phyloP scores from a whole-genome alignment of 306 rosid genomes.

The Acacia melanoxylon region DNA sequence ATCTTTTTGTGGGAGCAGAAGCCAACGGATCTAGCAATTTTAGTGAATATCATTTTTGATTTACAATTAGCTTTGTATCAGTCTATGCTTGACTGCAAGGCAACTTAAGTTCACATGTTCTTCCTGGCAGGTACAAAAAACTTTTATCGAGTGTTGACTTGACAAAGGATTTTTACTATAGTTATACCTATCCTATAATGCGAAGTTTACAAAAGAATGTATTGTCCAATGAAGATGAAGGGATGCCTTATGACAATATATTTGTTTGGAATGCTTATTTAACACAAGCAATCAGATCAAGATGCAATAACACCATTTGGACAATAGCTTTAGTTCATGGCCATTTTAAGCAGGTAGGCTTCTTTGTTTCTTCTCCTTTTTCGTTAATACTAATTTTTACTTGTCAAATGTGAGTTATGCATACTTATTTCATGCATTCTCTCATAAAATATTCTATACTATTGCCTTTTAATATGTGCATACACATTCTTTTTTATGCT shows the following conservation, averaged over 20 bases:
- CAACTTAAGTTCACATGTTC: background rate
- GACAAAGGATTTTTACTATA: slow-evolving; percentile 96
- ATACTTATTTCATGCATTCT: background rate
- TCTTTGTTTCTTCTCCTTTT: background rate
- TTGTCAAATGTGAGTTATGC: background rate
- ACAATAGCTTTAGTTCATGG: slow-evolving; percentile 97
- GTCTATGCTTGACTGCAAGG: background rate
- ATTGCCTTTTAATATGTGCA: background rate
- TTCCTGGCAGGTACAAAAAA: slow-evolving; percentile 70
- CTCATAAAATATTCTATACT: background rate
- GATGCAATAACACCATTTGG: slow-evolving; percentile 93
- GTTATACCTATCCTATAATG: slow-evolving; percentile 97
- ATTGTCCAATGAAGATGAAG: slow-evolving; percentile 47
- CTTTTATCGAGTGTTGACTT: slow-evolving; percentile 92
- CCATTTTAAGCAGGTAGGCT: slow-evolving; percentile 53
- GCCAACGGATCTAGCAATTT: background rate
- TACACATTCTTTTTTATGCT: background rate
- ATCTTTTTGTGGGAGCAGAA: background rate
- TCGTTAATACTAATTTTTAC: background rate
- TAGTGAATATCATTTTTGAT: background rate
- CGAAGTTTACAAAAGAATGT: slow-evolving; percentile 88
- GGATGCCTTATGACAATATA: slow-evolving; percentile 81
- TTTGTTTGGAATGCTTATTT: slow-evolving; percentile 97
- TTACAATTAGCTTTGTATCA: background rate
- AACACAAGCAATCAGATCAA: slow-evolving; percentile 82